Conservation (phyloP, 768 basidiomycete species). For the Mycena galericulata region DNA sequence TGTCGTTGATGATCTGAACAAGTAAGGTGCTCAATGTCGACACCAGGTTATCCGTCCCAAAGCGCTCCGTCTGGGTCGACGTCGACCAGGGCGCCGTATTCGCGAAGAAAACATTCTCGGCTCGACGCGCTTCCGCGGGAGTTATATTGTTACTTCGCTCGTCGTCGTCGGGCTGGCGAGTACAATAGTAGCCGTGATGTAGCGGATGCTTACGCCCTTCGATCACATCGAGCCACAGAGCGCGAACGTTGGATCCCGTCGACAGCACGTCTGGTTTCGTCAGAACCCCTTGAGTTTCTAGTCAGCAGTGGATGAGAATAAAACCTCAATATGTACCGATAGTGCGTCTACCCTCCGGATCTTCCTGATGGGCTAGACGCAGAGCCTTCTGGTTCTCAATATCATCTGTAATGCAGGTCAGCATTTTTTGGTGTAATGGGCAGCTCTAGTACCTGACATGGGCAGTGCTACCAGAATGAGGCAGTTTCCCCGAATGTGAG, state of each 20-base stretch:
- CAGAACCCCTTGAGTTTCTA: slow-evolving; percentile 55
- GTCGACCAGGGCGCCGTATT: slow-evolving; percentile 50
- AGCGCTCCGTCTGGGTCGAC: slow-evolving; percentile 40
- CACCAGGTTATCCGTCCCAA: slow-evolving; percentile 53
- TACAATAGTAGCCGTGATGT: slow-evolving; percentile 57
- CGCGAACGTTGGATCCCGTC: slow-evolving; percentile 48
- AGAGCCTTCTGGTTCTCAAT: slow-evolving; percentile 70
- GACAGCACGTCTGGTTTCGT: slow-evolving; percentile 67
- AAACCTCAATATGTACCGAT: slow-evolving; percentile 52
- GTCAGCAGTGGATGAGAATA: neutral
- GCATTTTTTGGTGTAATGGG: neutral
- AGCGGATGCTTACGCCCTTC: slow-evolving; percentile 54
- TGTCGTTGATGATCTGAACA: slow-evolving; percentile 47
- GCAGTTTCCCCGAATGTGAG: slow-evolving; percentile 62
- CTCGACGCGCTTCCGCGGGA: slow-evolving; percentile 45
- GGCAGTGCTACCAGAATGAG: slow-evolving; percentile 66
- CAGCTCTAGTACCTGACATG: slow-evolving; percentile 58
- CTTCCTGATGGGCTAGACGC: slow-evolving; percentile 57
- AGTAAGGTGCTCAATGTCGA: slow-evolving; percentile 50
- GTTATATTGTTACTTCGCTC: slow-evolving; percentile 47
- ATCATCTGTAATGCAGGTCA: slow-evolving; percentile 54
- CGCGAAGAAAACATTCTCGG: slow-evolving; percentile 51
- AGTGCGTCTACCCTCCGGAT: slow-evolving; percentile 61
- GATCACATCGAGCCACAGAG: slow-evolving; percentile 57
- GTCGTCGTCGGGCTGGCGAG: slow-evolving; percentile 54